Evolutionary conservation across 2,329 filamentous ascomycete genomes (phyloP).

Genomic region (Nakataea oryzae): DNA sequence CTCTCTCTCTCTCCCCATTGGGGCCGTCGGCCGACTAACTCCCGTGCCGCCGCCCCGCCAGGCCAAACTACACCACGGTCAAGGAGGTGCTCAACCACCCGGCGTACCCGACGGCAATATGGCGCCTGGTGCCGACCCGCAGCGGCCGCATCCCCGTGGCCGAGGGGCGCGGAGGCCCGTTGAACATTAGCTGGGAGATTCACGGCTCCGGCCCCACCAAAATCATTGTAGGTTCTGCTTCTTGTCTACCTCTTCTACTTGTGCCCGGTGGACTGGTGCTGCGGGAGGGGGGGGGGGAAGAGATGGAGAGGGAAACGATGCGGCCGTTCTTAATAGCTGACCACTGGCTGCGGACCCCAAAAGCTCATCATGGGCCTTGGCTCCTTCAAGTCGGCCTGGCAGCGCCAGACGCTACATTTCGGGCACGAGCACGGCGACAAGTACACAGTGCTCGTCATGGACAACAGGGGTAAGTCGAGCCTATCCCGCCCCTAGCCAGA

Average conservation of each 20-base stretch:
- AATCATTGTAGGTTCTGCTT: constrained; percentile 51
- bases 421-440: constrained; percentile 57
- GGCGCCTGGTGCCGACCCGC: constrained; percentile 56
- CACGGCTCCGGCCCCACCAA: constrained; percentile 66
- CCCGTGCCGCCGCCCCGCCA: not conserved
- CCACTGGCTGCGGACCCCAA: constrained; percentile 1
- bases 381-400: constrained; percentile 59
- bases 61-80: constrained; percentile 21
- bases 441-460: constrained; percentile 67
- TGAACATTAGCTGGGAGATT: constrained; percentile 69
- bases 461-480: constrained; percentile 53
- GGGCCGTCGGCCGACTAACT: not conserved
- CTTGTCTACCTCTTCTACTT: not conserved
- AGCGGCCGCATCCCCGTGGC: constrained; percentile 55
- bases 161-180: constrained; percentile 60
- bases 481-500: not conserved
- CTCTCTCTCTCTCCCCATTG: not conserved
- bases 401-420: constrained; percentile 74
- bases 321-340: not conserved
- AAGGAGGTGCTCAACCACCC: constrained; percentile 54
- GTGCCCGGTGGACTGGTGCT: no score
- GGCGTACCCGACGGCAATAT: constrained; percentile 55
- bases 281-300: not conserved
- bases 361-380: constrained; percentile 81
- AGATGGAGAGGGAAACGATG: not conserved